These are phyloP conservation scores for Aspergillus steynii DNA, from an alignment of 495 filamentous ascomycete species.

Conservation along the genomic window DNA sequence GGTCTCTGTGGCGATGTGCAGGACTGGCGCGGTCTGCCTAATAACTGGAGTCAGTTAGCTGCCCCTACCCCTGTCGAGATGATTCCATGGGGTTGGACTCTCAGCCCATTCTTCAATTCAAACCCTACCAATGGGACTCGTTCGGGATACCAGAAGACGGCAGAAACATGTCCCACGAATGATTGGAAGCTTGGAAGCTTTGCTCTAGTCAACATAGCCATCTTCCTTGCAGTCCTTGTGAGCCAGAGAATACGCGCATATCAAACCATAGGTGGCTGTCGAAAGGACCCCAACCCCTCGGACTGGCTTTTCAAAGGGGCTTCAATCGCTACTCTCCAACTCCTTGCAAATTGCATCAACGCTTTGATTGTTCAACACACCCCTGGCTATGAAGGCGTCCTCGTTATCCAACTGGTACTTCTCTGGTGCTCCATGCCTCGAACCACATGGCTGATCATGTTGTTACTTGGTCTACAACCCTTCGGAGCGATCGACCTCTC, in stretches of 20 bases:
- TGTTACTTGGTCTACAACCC: conserved; percentile 12
- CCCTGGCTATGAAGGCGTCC: conserved; percentile 15
- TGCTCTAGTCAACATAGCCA: conserved; percentile 17
- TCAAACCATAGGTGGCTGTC: conserved; percentile 7
- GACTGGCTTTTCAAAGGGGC: conserved; percentile 16
- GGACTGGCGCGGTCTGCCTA: conserved; percentile 19
- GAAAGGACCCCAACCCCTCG: conserved; percentile 5
- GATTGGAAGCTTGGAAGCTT: conserved; percentile 15
- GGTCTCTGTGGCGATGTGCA: conserved; percentile 17
- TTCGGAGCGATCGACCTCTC: conserved; percentile 1
- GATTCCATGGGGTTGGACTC: conserved; percentile 19
- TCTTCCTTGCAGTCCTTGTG: conserved; percentile 12
- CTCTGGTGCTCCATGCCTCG: conserved; percentile 22
- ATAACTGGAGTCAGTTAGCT: conserved; percentile 19
- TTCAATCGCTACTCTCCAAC: conserved; percentile 15
- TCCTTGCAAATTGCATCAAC: conserved; percentile 15
- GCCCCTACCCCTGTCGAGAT: conserved; percentile 14
- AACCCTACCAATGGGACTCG: not conserved
- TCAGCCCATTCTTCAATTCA: conserved; percentile 15
- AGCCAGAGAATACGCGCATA: conserved; percentile 9
- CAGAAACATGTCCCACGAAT: conserved; percentile 15
- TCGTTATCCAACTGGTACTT: conserved; percentile 16
- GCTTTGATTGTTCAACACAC: conserved; percentile 11
- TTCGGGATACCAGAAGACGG: not conserved
- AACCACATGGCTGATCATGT: conserved; percentile 11